Evolutionary conservation across 306 rosid species (phyloP).

Genomic region (Comarum palustre): DNA sequence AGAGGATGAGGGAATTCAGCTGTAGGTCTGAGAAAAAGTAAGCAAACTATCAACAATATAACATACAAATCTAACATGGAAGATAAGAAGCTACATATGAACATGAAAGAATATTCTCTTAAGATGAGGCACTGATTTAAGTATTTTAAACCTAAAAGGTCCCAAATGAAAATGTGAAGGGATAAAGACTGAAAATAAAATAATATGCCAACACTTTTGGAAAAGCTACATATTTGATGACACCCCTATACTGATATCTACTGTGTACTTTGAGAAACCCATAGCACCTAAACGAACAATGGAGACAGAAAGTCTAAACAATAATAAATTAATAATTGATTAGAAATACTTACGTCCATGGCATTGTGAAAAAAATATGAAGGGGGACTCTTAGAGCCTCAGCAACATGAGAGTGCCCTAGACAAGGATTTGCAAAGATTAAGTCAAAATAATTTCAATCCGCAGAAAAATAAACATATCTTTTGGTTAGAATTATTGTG

Average conservation of each 20-base stretch:
- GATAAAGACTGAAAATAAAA: neutral
- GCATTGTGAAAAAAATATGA: slow-evolving; percentile 93
- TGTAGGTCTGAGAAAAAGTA: slow-evolving; percentile 62
- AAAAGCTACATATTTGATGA: neutral
- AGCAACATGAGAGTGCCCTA: slow-evolving; percentile 91
- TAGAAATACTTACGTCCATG: slow-evolving; percentile 86
- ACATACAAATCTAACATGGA: slow-evolving; percentile 7
- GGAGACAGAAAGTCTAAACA: neutral
- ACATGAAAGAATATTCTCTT: slow-evolving; percentile 3
- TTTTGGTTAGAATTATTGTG: neutral
- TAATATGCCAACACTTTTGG: neutral
- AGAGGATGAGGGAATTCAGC: slow-evolving; percentile 93
- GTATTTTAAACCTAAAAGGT: neutral
- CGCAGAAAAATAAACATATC: neutral
- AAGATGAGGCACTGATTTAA: neutral
- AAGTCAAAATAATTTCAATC: slow-evolving; percentile 14
- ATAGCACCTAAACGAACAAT: slow-evolving; percentile 10
- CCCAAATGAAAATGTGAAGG: neutral
- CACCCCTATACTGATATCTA: neutral
- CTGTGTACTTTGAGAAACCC: neutral
- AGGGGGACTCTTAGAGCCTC: slow-evolving; percentile 68
- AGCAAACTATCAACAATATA: slow-evolving; percentile 12
- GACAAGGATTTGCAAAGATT: slow-evolving; percentile 34
- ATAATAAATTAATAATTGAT: neutral
- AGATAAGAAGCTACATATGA: neutral